Percentiles rank a stretch among this genome's conserved stretches.
Conservation (phyloP, 805 yeast species). For the Myxozyma mucilagina region DNA sequence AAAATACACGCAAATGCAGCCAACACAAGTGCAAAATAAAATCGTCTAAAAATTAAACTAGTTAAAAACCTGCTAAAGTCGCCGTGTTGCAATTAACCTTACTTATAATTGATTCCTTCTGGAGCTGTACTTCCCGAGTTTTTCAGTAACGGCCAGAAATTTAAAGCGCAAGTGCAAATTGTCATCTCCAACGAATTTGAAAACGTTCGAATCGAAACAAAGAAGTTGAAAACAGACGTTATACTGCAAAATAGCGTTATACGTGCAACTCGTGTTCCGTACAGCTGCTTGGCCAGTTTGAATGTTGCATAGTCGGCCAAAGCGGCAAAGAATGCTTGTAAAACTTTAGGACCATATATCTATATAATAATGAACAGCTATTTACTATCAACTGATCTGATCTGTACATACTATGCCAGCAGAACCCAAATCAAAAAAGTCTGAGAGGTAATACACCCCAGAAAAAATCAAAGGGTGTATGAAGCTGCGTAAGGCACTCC, state of each 20-base stretch:
- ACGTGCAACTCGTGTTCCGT: constrained; percentile 25
- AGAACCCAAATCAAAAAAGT: constrained; percentile 40
- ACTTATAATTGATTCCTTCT: background rate
- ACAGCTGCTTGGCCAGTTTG: constrained; percentile 46
- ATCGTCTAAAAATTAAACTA: constrained; percentile 18
- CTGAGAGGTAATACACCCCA: constrained; percentile 44
- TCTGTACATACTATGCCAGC: constrained; percentile 41
- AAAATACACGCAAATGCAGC: constrained; percentile 46
- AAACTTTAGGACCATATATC: constrained; percentile 56
- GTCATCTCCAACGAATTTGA: constrained; percentile 79
- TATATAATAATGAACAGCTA: background rate
- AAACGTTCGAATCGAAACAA: constrained; percentile 75
- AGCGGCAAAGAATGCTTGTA: constrained; percentile 70
- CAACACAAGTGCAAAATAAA: constrained; percentile 44
- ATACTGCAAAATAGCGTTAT: constrained; percentile 50
- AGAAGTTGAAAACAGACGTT: constrained; percentile 78
- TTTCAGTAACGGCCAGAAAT: constrained; percentile 67
- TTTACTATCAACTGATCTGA: background rate
- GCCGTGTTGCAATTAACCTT: background rate
- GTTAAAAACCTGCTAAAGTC: background rate
- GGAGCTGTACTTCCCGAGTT: background rate
- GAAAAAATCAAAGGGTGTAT: constrained; percentile 76
- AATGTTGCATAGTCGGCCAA: constrained; percentile 66
- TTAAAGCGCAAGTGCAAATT: constrained; percentile 64
- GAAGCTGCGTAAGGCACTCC: constrained; percentile 67